These are phyloP conservation scores for Fulvia fulva DNA, from an alignment of 2,329 filamentous ascomycete genomes.

Conservation along the genomic window DNA sequence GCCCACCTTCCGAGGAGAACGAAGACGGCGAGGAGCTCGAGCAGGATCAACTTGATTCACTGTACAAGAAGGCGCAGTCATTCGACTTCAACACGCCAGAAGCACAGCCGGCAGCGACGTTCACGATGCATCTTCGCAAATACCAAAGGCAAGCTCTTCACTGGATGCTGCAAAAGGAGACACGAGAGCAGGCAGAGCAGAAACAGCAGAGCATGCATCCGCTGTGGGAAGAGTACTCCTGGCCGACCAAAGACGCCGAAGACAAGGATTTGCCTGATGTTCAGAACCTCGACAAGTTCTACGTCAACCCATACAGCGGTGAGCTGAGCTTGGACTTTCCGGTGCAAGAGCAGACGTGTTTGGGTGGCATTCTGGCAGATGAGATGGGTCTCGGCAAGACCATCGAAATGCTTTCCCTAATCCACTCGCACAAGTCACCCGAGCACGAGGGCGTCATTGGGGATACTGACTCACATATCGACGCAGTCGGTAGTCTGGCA, in stretches of 20 bases:
- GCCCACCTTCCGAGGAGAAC: conserved; percentile 56
- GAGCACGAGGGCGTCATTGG: conserved; percentile 29
- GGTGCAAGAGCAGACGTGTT: conserved; percentile 86
- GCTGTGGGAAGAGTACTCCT: conserved; percentile 91
- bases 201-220: conserved; percentile 87
- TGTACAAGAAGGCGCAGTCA: conserved; percentile 94
- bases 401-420: conserved; percentile 93
- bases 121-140: conserved; percentile 76
- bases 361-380: conserved; percentile 89
- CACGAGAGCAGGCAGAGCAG: conserved; percentile 62
- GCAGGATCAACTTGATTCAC: conserved; percentile 86
- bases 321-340: conserved; percentile 90
- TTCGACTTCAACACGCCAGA: conserved; percentile 93
- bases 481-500: conserved; percentile 58
- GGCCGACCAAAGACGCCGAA: conserved; percentile 83
- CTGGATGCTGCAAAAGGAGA: conserved; percentile 97
- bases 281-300: conserved; percentile 69
- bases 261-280: conserved; percentile 68
- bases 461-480: conserved; percentile 21
- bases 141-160: conserved; percentile 94
- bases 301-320: conserved; percentile 95
- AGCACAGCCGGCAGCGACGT: conserved; percentile 76
- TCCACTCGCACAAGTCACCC: conserved; percentile 72
- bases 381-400: conserved; percentile 98
- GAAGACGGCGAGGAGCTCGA: conserved; percentile 91